Evolutionary conservation across 257 asterid genomes (phyloP).

Genomic region (Solanum chmielewskii): DNA sequence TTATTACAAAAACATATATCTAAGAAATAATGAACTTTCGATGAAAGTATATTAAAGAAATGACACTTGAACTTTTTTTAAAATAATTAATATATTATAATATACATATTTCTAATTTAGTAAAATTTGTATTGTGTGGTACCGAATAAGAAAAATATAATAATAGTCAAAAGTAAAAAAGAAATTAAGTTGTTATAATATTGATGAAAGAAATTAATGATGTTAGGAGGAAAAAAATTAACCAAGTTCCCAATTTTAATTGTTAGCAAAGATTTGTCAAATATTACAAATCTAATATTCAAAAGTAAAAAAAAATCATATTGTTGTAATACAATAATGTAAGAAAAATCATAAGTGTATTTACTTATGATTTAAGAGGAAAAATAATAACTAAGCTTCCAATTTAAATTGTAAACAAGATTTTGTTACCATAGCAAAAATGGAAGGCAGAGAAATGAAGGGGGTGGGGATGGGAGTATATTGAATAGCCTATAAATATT

Average conservation of each 20-base stretch:
- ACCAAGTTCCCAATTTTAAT: background rate
- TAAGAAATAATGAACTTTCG: background rate
- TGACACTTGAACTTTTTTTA: no score
- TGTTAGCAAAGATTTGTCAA: background rate
- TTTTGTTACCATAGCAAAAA: background rate
- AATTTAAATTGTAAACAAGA: no score
- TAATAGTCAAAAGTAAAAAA: background rate
- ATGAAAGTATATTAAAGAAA: background rate
- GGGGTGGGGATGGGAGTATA: background rate
- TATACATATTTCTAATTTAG: background rate
- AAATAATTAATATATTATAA: no score
- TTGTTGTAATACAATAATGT: background rate
- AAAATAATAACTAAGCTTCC: background rate
- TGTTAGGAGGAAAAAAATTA: no score
- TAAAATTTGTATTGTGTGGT: background rate
- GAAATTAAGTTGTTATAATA: no score
- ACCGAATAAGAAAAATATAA: background rate
- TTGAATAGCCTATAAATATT: no score
- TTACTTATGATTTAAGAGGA: background rate
- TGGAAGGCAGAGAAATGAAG: background rate
- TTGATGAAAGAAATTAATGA: background rate
- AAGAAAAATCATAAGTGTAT: background rate
- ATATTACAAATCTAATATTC: background rate
- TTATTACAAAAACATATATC: background rate
- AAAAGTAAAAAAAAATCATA: no score